Evolutionary conservation across 768 basidiomycete species (phyloP).

Genomic region (Infundibulicybe gibba): DNA sequence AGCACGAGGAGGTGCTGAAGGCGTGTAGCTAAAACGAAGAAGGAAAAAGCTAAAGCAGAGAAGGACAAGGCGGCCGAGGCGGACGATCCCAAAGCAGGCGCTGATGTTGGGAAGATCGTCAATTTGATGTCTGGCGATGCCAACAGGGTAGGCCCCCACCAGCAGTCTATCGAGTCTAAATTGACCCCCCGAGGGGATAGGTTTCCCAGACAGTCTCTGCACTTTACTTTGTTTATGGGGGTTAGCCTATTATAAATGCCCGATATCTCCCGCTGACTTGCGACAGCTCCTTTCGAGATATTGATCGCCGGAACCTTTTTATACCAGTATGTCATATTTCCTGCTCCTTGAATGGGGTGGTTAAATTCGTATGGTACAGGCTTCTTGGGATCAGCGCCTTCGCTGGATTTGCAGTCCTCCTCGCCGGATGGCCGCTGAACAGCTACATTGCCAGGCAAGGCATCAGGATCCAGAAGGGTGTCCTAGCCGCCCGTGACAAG

Average conservation of each 20-base stretch:
- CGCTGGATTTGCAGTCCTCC: constrained; percentile 63
- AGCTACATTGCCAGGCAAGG: constrained; percentile 57
- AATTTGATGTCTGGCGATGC: constrained; percentile 85
- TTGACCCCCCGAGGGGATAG: constrained; percentile 11
- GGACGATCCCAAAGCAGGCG: constrained; percentile 69
- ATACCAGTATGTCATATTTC: constrained; percentile 53
- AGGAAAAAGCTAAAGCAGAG: constrained; percentile 28
- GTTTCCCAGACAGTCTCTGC: constrained; percentile 51
- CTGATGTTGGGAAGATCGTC: constrained; percentile 87
- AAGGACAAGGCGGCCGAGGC: constrained; percentile 36
- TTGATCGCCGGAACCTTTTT: constrained; percentile 69
- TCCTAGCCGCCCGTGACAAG: constrained; percentile 63
- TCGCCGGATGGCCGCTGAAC: constrained; percentile 73
- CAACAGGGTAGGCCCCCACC: constrained; percentile 36
- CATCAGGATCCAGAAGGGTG: constrained; percentile 57
- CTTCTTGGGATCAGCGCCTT: constrained; percentile 71
- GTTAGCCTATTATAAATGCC: constrained; percentile 22
- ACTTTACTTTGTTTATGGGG: constrained; percentile 65
- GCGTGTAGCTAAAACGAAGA: background rate
- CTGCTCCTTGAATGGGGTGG: background rate
- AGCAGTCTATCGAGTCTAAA: background rate
- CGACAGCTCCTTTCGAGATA: constrained; percentile 70
- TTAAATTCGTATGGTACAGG: constrained; percentile 21
- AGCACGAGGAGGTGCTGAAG: too few species aligned
- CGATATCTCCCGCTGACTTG: constrained; percentile 1